These are phyloP conservation scores for Kalmusia sp. DNA, from an alignment of 2,329 filamentous ascomycete species.

Conservation along the genomic window DNA sequence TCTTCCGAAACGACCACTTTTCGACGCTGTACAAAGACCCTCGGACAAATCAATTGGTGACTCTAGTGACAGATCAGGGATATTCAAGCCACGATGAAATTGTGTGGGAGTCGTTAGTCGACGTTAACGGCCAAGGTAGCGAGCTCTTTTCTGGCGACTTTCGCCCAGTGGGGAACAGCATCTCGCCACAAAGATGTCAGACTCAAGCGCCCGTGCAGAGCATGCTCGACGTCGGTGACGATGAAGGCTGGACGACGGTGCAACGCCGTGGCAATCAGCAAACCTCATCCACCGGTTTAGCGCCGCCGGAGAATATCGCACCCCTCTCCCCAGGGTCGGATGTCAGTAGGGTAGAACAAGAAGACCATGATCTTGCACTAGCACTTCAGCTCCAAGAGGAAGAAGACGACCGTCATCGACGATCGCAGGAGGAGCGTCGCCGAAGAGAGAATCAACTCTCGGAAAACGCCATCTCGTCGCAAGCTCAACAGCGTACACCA, in stretches of 20 bases:
- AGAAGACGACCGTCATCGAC: slow-evolving; percentile 80
- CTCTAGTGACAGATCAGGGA: slow-evolving; percentile 90
- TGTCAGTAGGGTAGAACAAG: slow-evolving; percentile 70
- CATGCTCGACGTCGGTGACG: slow-evolving; percentile 38
- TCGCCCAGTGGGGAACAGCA: slow-evolving; percentile 73
- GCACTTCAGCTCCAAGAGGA: slow-evolving; percentile 94
- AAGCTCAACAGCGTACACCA: slow-evolving; percentile 30
- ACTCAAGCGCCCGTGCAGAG: slow-evolving; percentile 38
- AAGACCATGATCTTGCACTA: slow-evolving; percentile 82
- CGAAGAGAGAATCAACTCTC: slow-evolving; percentile 72
- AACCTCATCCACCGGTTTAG: slow-evolving; percentile 12
- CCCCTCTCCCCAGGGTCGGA: slow-evolving; percentile 31
- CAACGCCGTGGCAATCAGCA: slow-evolving; percentile 46
- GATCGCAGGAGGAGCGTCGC: slow-evolving; percentile 64
- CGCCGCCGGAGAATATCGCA: slow-evolving; percentile 21
- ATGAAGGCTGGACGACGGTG: slow-evolving; percentile 65
- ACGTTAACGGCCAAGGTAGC: slow-evolving; percentile 82
- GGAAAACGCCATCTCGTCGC: slow-evolving; percentile 70
- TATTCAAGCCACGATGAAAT: slow-evolving; percentile 89
- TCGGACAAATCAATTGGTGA: slow-evolving; percentile 74
- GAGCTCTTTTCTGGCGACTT: slow-evolving; percentile 94
- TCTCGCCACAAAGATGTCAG: slow-evolving; percentile 25
- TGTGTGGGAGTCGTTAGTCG: slow-evolving; percentile 92
- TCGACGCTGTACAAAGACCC: slow-evolving; percentile 92
- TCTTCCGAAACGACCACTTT: slow-evolving; percentile 98